Percentiles rank a stretch among this genome's conserved stretches.
Conservation (phyloP, 108 stramenopile species). For the Nitzschia sp. region DNA sequence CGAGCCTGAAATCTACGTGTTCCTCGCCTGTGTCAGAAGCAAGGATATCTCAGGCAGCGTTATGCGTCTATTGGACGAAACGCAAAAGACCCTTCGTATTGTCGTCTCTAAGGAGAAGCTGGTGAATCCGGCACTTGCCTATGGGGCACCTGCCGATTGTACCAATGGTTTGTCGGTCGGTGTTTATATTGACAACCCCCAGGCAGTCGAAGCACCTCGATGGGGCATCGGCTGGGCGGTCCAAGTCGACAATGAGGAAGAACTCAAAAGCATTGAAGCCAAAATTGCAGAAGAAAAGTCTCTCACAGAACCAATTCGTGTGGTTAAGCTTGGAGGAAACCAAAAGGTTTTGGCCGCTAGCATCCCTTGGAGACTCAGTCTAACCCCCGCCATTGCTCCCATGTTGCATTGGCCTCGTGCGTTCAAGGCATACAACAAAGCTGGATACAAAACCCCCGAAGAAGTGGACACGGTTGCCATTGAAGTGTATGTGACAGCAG, state of each 20-base stretch:
- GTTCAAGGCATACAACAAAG: slow-evolving; percentile 12
- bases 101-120: not conserved
- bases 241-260: not conserved
- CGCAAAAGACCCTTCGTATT: not conserved
- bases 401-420: slow-evolving; percentile 26
- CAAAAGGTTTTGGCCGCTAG: not conserved
- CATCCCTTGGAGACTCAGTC: slow-evolving; percentile 25
- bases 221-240: slow-evolving; percentile 32
- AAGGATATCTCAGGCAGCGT: slow-evolving; percentile 14
- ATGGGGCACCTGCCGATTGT: slow-evolving; percentile 13
- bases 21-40: slow-evolving; percentile 1
- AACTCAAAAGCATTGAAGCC: not conserved
- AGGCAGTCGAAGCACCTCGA: slow-evolving; percentile 9
- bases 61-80: slow-evolving; percentile 4
- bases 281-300: not conserved
- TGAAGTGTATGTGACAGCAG: no score
- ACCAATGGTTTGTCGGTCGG: slow-evolving; percentile 11
- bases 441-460: not conserved
- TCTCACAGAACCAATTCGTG: slow-evolving; percentile 8
- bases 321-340: slow-evolving; percentile 7
- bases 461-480: no score
- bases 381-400: slow-evolving; percentile 31
- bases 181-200: slow-evolving; percentile 27
- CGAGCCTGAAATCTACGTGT: not conserved
- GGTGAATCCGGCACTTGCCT: slow-evolving; percentile 1